Evolutionary conservation across 371 early-diverging fungal genomes (phyloP), one percentile per base, ranked within the genome.

Genomic region (Catenaria anguillulae): DNA sequence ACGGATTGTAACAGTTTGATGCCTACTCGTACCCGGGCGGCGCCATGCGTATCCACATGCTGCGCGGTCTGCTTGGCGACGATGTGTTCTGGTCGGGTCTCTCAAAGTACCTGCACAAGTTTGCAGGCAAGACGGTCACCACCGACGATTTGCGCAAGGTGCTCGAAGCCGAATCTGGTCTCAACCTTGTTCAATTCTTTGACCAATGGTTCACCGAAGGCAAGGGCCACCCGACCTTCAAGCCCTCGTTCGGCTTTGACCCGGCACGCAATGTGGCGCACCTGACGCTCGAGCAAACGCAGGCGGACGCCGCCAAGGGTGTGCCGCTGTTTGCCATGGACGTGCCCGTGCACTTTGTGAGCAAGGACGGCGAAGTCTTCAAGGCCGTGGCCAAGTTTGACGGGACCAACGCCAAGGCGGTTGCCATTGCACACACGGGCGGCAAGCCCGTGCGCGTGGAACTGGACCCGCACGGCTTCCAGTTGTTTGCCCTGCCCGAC

Each of bases 161-260:
- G 36, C 52, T 82, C 23, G 82, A 82, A 62, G 55, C 66, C 56
- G 71, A 66, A 2, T 73, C 73, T 19, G 80, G 80, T 21, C 63
- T 82, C 15, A 80, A 80, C 62, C 56, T 82, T 48, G 72, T 75
- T 31, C 73, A 72, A 13, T 82, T 82, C 67, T 82, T 82, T 69
- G 83, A 82, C 69, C 77, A 82, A 65, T 82, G 79, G 78, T 55
- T 80, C 33, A 73, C 75, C 62, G n/a, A n/a, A n/a, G 73, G 77
- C 33, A 77, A 75, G 56, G 83, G 83, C 24, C 78, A 70, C 65
- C 80, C 80, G 24, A 69, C 67, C 45, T 42, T 83, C 13, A 80
- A 74, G 59, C 80, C 71, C 23, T 26, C 67, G 5, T 75, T 67
- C 63, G 63, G 62, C 15, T 77, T 73, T 62, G 65, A 69, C 26